These are phyloP conservation scores for Sabuloglossum arenarium DNA, from an alignment of 495 filamentous ascomycete species.

Conservation along the genomic window DNA sequence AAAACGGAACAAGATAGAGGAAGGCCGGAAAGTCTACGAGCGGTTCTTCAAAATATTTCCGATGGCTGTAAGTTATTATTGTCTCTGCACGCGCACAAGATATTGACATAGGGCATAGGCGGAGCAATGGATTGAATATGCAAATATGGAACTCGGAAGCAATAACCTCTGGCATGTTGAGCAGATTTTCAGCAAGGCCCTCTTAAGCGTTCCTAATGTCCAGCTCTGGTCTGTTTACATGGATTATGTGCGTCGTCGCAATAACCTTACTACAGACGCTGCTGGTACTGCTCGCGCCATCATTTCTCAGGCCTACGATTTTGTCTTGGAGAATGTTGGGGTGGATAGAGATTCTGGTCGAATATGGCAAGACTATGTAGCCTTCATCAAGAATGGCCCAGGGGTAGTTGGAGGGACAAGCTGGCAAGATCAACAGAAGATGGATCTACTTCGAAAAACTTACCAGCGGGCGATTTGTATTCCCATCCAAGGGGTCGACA, in stretches of 20 bases:
- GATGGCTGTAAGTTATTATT: conserved; percentile 49
- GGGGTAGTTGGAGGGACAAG: conserved; percentile 62
- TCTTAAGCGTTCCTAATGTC: conserved; percentile 55
- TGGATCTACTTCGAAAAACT: conserved; percentile 74
- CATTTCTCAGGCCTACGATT: conserved; percentile 69
- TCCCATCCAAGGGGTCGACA: conserved; percentile 58
- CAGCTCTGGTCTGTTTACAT: conserved; percentile 85
- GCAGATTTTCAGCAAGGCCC: conserved; percentile 53
- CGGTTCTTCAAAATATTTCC: conserved; percentile 76
- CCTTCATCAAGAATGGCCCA: conserved; percentile 71
- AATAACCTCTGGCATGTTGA: conserved; percentile 61
- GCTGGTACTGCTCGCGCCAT: conserved; percentile 50
- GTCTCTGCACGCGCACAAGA: background rate
- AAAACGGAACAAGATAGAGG: conserved; percentile 58
- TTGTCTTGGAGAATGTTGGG: conserved; percentile 74
- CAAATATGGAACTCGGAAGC: conserved; percentile 67
- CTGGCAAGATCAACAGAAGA: conserved; percentile 97
- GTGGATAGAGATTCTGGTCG: conserved; percentile 78
- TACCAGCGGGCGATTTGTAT: conserved; percentile 78
- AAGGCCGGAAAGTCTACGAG: conserved; percentile 61
- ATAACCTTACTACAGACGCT: conserved; percentile 67
- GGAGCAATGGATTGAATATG: conserved; percentile 70
- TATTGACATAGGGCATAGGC: conserved; percentile 31
- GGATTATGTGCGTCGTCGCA: conserved; percentile 78
- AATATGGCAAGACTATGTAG: conserved; percentile 84